Evolutionary conservation across 2,329 filamentous ascomycete species (phyloP).

Genomic region (Triangularia setosa): DNA sequence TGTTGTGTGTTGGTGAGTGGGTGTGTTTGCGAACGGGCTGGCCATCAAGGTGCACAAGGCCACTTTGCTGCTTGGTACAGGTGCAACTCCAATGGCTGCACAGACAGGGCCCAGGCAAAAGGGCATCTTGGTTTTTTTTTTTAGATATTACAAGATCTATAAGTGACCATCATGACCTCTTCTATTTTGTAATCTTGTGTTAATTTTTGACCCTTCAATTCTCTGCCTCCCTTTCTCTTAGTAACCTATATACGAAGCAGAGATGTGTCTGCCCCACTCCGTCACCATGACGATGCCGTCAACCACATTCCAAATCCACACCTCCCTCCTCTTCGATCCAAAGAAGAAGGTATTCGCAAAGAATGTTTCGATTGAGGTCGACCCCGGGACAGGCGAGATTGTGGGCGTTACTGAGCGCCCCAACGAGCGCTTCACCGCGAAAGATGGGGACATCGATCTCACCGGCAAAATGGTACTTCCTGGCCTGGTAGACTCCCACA

Average conservation of each 20-base stretch:
- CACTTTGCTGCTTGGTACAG: neutral
- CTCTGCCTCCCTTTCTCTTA: neutral
- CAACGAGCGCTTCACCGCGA: constrained; percentile 22
- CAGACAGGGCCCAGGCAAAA: neutral
- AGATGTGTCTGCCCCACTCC: neutral
- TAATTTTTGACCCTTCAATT: neutral
- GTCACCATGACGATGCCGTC: constrained; percentile 12
- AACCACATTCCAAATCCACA: constrained; percentile 37
- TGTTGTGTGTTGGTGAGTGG: neutral
- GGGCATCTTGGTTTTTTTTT: neutral
- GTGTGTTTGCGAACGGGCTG: neutral
- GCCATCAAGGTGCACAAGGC: constrained; percentile 5
- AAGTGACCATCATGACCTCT: neutral
- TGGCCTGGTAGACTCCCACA: constrained; percentile 52
- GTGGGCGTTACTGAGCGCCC: constrained; percentile 31
- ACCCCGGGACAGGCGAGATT: constrained; percentile 39
- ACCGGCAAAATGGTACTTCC: constrained; percentile 49
- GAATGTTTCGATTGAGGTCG: constrained; percentile 41
- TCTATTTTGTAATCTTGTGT: too few relatives aligned
- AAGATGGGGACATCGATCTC: constrained; percentile 48
- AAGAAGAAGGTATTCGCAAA: constrained; percentile 38
- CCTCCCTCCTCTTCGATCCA: constrained; percentile 45
- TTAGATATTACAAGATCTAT: neutral
- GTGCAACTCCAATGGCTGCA: neutral
- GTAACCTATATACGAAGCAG: neutral